Evolutionary conservation across 495 filamentous ascomycete genomes (phyloP).

Genomic region (Thermochaetoides thermophila): DNA sequence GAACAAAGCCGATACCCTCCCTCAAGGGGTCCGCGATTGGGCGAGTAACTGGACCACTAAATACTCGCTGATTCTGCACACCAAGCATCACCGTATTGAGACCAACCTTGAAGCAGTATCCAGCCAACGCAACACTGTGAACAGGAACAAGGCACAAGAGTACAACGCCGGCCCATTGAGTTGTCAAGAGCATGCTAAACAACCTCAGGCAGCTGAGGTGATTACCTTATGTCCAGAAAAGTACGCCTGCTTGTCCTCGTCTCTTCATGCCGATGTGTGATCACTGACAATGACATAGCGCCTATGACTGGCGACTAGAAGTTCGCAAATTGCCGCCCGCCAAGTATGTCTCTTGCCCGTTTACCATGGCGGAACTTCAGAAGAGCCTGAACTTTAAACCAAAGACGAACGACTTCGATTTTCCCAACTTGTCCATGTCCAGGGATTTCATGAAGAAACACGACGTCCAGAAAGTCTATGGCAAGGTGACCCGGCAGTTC

Average conservation of each 20-base stretch:
- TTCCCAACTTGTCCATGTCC: not conserved
- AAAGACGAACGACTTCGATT: not conserved
- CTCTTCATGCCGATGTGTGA: too few relatives aligned
- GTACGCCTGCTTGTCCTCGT: conserved; percentile 11
- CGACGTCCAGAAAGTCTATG: conserved; percentile 4
- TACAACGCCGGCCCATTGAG: conserved; percentile 6
- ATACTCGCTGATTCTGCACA: too few relatives aligned
- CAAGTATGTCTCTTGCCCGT: not conserved
- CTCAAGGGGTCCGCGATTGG: too few relatives aligned
- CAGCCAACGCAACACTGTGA: not conserved
- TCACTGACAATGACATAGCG: conserved; percentile 7
- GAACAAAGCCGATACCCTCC: not conserved
- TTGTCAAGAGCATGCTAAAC: conserved; percentile 5
- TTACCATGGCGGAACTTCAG: not conserved
- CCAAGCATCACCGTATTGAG: too few relatives aligned
- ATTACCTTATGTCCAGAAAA: conserved; percentile 25
- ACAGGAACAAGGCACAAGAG: not conserved
- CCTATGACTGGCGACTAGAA: conserved; percentile 12
- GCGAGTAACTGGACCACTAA: too few relatives aligned
- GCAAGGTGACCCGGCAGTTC: conserved; percentile 7
- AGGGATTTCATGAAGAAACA: not conserved
- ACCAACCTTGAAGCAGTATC: too few relatives aligned
- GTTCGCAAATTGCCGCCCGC: not conserved
- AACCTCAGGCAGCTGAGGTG: conserved; percentile 13
- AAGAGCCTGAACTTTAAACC: not conserved